These are phyloP conservation scores for Fusarium subtropicale DNA, from an alignment of 2,329 filamentous ascomycete genomes.

Conservation along the genomic window DNA sequence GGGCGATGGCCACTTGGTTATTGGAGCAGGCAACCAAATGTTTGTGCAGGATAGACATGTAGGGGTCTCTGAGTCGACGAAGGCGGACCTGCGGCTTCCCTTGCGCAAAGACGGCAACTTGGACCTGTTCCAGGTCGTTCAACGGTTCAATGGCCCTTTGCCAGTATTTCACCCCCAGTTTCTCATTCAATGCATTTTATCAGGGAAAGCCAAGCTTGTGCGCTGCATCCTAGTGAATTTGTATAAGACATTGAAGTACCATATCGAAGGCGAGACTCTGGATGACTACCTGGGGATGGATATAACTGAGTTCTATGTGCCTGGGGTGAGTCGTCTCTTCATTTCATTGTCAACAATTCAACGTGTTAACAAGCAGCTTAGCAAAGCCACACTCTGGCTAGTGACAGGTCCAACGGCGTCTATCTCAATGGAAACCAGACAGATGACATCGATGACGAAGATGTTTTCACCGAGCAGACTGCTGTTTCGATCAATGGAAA, in stretches of 20 bases:
- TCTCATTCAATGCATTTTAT: conserved; percentile 84
- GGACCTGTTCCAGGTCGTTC: conserved; percentile 85
- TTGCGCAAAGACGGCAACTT: conserved; percentile 63
- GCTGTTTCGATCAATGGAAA: conserved; percentile 79
- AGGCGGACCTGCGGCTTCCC: conserved; percentile 63
- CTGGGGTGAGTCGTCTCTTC: conserved; percentile 35
- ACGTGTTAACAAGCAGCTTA: conserved; percentile 24
- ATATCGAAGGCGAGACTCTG: conserved; percentile 81
- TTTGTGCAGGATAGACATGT: conserved; percentile 86
- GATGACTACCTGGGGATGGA: conserved; percentile 80
- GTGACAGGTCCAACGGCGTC: conserved; percentile 51
- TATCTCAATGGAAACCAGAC: conserved; percentile 53
- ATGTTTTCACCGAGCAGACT: conserved; percentile 76
- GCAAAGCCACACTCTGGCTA: conserved; percentile 32
- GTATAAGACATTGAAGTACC: conserved; percentile 82
- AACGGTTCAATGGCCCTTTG: conserved; percentile 85
- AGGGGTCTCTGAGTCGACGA: conserved; percentile 69
- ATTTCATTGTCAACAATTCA: neutral
- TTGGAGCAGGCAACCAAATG: conserved; percentile 91
- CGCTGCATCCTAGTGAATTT: conserved; percentile 78
- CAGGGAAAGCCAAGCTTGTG: conserved; percentile 79
- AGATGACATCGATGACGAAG: conserved; percentile 65
- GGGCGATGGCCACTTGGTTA: conserved; percentile 82
- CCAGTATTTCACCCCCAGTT: conserved; percentile 95
- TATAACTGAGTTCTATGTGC: conserved; percentile 68